These are phyloP conservation scores for Colletotrichum sp. DNA, from an alignment of 2,329 filamentous ascomycete genomes.

Conservation along the genomic window DNA sequence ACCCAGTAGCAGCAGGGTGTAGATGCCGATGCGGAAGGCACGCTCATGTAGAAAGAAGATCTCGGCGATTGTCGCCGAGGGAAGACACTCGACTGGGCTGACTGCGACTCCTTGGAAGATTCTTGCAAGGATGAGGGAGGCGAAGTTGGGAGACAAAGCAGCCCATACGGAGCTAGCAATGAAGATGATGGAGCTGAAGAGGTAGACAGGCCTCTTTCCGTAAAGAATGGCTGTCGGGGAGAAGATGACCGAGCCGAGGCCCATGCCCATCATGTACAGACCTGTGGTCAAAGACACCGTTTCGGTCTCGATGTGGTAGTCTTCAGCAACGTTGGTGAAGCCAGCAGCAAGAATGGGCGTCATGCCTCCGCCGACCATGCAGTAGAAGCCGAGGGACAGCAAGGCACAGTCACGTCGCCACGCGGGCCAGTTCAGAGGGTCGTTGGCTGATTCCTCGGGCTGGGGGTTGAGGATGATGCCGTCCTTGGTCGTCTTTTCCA, in stretches of 20 bases:
- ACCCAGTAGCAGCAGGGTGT: conserved; percentile 85
- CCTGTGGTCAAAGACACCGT: conserved; percentile 87
- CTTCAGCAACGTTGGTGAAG: conserved; percentile 78
- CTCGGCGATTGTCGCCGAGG: conserved; percentile 92
- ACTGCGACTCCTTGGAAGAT: conserved; percentile 89
- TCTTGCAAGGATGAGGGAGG: conserved; percentile 79
- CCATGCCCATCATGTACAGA: conserved; percentile 92
- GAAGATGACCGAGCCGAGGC: conserved; percentile 81
- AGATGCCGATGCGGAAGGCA: conserved; percentile 91
- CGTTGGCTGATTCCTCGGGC: conserved; percentile 87
- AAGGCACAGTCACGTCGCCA: conserved; percentile 83
- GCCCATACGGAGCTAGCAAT: conserved; percentile 82
- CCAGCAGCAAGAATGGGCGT: conserved; percentile 90
- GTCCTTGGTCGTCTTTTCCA: conserved; percentile 77
- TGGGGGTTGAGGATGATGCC: conserved; percentile 92
- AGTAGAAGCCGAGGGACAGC: conserved; percentile 86
- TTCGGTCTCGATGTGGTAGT: conserved; percentile 69
- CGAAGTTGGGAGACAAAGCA: conserved; percentile 80
- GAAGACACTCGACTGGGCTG: conserved; percentile 89
- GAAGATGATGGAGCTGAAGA: conserved; percentile 79
- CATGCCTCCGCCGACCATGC: conserved; percentile 91
- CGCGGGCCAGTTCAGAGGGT: conserved; percentile 89
- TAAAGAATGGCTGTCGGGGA: conserved; percentile 91
- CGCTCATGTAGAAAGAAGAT: conserved; percentile 96
- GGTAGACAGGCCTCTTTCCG: conserved; percentile 90